Base-by-base conservation (phyloP, 352 stramenopile genomes). In the Pythium phragmiticola region DNA sequence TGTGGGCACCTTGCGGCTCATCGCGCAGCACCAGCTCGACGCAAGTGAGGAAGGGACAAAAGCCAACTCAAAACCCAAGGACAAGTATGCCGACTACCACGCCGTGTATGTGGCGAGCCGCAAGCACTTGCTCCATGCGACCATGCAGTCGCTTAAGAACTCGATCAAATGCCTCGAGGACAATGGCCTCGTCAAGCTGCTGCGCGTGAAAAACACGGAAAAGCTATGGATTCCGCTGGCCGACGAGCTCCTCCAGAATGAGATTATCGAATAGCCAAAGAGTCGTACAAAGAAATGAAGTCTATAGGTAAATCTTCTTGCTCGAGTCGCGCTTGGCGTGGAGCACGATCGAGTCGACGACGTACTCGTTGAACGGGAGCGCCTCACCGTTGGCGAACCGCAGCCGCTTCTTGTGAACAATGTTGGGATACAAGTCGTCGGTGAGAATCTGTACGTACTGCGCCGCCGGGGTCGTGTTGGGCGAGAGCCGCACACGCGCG, bases 391-490 rank as follows among this genome's bases (percentile, higher is more conserved):
- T 87, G 50, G 77, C 81, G 59, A 90, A 86, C 26, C 81, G 59
- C 45, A 90, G 86, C 55, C 81, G 81, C 65, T 90, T 90, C 72
- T 88, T 90, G 73, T 90, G 88, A 51, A 90, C 80, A 21, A 90
- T 60, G 55, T 90, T 90, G 34, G 81, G 81, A 48, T 90, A 90
- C 56, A 88, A 48, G 46, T 90, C 77, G 57, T 90, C 81, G 2
- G 81, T 90, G 34, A 88, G 81, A 23, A 90, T 79, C 51, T 75
- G 72, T 39, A 90, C 68, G 53, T 88, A 90, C 26, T 79, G 80
- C 55, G 88, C 81, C 8, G 79, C 81, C 21, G 77, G 78, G 19
- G 46, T 51, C 13, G 46, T 51, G 46, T 51, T 51, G 46, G 46
- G 52, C 74, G 74, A 36, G 84, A 86, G 62, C 72, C 80, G 74